Evolutionary conservation across 2,329 filamentous ascomycete genomes (phyloP), one percentile per base, ranked within the genome.

Genomic region (Penicillium sp.): DNA sequence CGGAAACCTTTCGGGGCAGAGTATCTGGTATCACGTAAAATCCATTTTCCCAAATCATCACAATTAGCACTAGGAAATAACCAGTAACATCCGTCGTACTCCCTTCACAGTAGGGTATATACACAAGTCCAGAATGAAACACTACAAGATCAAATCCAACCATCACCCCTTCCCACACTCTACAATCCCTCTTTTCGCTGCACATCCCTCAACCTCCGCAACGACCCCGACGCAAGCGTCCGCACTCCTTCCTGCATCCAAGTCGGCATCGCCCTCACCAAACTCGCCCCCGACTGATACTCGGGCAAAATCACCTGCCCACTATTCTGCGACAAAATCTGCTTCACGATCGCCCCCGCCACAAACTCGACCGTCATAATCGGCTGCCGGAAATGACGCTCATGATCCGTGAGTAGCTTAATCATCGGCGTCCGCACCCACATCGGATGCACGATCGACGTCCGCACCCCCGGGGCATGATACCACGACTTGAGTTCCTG

Each of bases 341-440:
- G 81, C 61, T 76, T 77, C 43, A 84, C 79, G 5, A 86, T 78
- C 0, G 78, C 81, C 4, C 79, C 75, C 3, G 82, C 80, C 14
- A 86, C 78, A 7, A 66, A 68, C 51, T 78, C 68, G 2, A 74
- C 64, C 14, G 74, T 75, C 63, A 80, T 68, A 7, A 76, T 63
- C 2, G 74, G 71, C 58, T 76, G 75, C 14, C 65, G 63, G 63
- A 76, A 76, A 26, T 72, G 57, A 1, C 66, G 43, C 2, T 73
- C 73, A 14, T 71, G 64, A 1, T 75, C 74, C 16, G 69, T 73
- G 37, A 79, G 62, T 69, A 70, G 71, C 56, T 76, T 66, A 37
- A 82, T 73, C 58, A 85, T 78, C 0, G 80, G 78, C 0, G 84
- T 85, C 43, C 75, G 73, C 26, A 84, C 81, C 72, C 82, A 85